Base-by-base conservation (phyloP, 495 filamentous ascomycete genomes). In the Lineolata rhizophorae region DNA sequence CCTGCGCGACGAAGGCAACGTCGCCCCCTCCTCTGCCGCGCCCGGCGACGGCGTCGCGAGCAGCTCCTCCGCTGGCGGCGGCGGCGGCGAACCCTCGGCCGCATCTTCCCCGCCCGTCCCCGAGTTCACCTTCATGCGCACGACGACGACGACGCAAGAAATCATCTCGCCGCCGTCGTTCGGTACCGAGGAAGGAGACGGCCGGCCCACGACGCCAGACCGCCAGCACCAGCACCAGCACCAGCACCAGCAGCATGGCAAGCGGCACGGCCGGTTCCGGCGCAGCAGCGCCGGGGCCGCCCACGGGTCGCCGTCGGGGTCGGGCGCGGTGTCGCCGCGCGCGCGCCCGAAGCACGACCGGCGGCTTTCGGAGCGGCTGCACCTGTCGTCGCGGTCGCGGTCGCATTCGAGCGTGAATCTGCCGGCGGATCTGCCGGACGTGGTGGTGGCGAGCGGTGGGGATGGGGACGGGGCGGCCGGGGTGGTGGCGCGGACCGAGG, bases 51-150 rank as follows among this genome's bases (percentile, higher is more conserved):
- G n/a, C n/a, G n/a, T n/a, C n/a, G n/a, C n/a, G n/a, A n/a, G n/a
- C n/a, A n/a, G n/a, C n/a, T n/a, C n/a, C n/a, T n/a, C n/a, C n/a
- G n/a, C n/a, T n/a, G 9, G 28, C 36, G 15, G 19, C 16, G n/a
- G 19, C 20, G 12, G 20, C 19, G 4, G n/a, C n/a, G n/a, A n/a
- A n/a, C n/a, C n/a, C n/a, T n/a, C n/a, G n/a, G n/a, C n/a, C n/a
- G 38, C 28, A 8, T 29, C 33, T n/a, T 34, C 40, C 22, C 44
- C 41, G 38, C 49, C 50, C 38, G 53, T 65, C 1, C 77, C 79
- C 35, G 68, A 75, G 45, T 76, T 94, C 56, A 82, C 62, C 36
- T 77, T 95, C 59, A 61, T 90, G 39, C 70, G 84, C 27, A 72
- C 74, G 36, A 81, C 85, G 47, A 91, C 85, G 9, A 58, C 71